Base-by-base conservation (phyloP, 306 rosid species). In the Prunus fruticosa region DNA sequence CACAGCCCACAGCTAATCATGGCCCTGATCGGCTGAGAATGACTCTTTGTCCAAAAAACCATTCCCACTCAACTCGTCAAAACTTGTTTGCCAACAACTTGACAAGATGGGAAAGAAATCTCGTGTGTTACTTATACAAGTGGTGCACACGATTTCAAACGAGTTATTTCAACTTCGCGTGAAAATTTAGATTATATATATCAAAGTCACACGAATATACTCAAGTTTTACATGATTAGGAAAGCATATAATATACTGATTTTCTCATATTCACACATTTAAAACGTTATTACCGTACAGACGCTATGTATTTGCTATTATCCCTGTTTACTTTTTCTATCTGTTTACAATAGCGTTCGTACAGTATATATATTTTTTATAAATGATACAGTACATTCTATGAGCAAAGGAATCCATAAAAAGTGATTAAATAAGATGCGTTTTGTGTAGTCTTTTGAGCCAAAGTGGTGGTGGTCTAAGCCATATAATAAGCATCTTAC, bases 311-410 rank as follows among this genome's bases (percentile, higher is more conserved):
- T 34, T 34, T 34, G 41, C 0, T 34, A 34, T 34, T 34, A 1
- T 34, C 8, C 41, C 2, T 34, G 8, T 0, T 0, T 34, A 0
- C 41, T 34, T 34, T 34, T 34, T 0, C 2, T 34, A 8, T 34
- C 41, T 34, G 0, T 34, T 34, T 34, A 34, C 8, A 34, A 34
- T 34, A 6, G 0, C 8, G 41, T 34, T 5, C 0, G 2, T 8
- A 32, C 8, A 0, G 8, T 28, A 28, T 28, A 30, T 30, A 3
- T 6, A 27, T 2, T 27, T 2, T 27, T 27, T 27, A 34, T 34
- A 5, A 1, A 32, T 5, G 38, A 32, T 32, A 30, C 4, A 5
- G 1, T 34, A 34, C 8, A 6, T 34, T 5, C 6, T 5, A 34
- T 34, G 41, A 5, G 2, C 41, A 34, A 34, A 34, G 38, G 41